Conservation (phyloP, 139 green algal genomes). For the Dunaliella primolecta region DNA sequence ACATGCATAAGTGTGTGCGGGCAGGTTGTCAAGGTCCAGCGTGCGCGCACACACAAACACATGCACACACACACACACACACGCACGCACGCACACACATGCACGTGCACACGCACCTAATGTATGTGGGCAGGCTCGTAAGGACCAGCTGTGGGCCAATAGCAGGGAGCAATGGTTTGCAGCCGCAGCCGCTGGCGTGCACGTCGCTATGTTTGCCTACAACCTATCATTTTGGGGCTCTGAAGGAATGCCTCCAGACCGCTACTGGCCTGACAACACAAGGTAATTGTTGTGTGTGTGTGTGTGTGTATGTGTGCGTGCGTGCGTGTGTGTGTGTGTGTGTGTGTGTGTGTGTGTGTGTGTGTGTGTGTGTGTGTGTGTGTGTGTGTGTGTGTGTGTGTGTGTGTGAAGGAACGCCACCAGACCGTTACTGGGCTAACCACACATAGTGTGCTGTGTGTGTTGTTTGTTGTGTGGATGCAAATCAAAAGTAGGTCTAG, state of each 20-base stretch:
- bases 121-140: background rate
- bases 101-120: background rate
- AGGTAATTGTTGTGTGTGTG: slow-evolving; percentile 27
- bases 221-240: slow-evolving; percentile 56
- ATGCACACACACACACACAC: background rate
- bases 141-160: slow-evolving; percentile 32
- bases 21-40: too few species aligned
- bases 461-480: too few species aligned
- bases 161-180: slow-evolving; percentile 46
- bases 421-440: too few species aligned
- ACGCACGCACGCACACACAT: background rate
- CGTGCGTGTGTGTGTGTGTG: background rate
- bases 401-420: background rate
- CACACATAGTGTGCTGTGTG: too few species aligned
- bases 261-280: slow-evolving; percentile 37
- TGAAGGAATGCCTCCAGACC: slow-evolving; percentile 48
- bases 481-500: too few species aligned
- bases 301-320: background rate
- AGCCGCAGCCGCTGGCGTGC: slow-evolving; percentile 41
- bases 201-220: slow-evolving; percentile 42
- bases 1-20: background rate
- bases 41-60: too few species aligned
- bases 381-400: background rate
- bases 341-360: background rate
- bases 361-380: background rate